Base-by-base conservation (phyloP, 768 basidiomycete genomes). In the Lactifluus rugatus region DNA sequence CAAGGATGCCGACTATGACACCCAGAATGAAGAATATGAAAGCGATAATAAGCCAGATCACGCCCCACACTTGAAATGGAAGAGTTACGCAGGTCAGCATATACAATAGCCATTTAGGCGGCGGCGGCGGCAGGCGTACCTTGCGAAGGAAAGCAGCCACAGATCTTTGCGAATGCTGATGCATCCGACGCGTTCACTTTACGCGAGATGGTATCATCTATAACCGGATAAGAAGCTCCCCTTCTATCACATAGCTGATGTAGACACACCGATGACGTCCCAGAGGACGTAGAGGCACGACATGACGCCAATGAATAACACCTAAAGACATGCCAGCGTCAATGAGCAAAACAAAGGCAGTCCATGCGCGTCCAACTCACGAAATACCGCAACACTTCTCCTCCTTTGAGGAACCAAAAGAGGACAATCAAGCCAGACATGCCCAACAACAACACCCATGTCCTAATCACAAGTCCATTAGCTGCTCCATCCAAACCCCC, bases 111-210 rank as follows among this genome's bases (percentile, higher is more conserved):
- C 6, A 10, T 4, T 10, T 34, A 5, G 9, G 13, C 51, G 17
- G 19, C 5, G 48, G 34, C 32, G 17, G 52, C 34, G 37, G 50
- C 37, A 45, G 44, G 26, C 13, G 13, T 39, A 85, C 88, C 85
- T 82, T 79, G 82, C 4, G 89, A 87, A 17, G 89, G 87, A 67
- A 81, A 92, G 70, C 90, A 93, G 23, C 89, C 90, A 65, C 87
- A 93, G 48, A 90, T 81, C 17, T 83, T 74, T 2, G 93, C 88
- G 65, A 93, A 95, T 9, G 83, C 83, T 3, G 85, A 84, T 0
- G 93, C 93, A 66, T 95, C 93, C 17, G 87, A 89, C n/a, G 79
- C 78, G 64, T 93, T 93, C 60, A 89, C 82, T 69, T 91, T 91
- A 47, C 89, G 77, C 2, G 84, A 80, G 50, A 92, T 81, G 11